Percentiles rank a stretch among this genome's conserved stretches.
Conservation (phyloP, 495 filamentous ascomycete species). For the Neurospora sp. region DNA sequence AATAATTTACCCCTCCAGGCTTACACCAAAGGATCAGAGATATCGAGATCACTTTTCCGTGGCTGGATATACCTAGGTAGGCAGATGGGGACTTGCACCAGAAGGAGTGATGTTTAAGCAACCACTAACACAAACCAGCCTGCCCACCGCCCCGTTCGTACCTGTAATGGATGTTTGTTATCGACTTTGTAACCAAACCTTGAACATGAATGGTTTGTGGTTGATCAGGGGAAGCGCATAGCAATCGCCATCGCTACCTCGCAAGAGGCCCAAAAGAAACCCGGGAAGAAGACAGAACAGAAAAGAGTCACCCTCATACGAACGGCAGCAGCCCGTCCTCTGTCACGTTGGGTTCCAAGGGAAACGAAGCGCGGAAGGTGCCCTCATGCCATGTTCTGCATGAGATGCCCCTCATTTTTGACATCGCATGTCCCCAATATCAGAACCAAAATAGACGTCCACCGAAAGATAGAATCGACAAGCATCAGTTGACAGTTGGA, state of each 20-base stretch:
- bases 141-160: not conserved
- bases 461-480: not conserved
- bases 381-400: not conserved
- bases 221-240: not conserved
- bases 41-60: not conserved
- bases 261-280: not conserved
- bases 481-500: not conserved
- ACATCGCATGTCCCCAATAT: not conserved
- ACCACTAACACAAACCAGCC: not conserved
- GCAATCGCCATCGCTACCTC: not conserved
- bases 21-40: not conserved
- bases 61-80: not conserved
- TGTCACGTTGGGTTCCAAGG: not conserved
- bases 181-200: not conserved
- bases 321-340: not conserved
- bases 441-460: not conserved
- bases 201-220: not conserved
- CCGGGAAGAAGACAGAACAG: not conserved
- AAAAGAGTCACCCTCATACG: not conserved
- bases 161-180: not conserved
- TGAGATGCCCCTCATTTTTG: not conserved
- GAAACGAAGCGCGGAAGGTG: not conserved
- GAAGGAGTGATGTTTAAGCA: not conserved
- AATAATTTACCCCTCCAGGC: not conserved
- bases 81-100: not conserved